Percentiles rank a stretch among this genome's conserved stretches.
phyloP scores from a whole-genome alignment of 768 basidiomycete genomes.

The Trametes cingulata region DNA sequence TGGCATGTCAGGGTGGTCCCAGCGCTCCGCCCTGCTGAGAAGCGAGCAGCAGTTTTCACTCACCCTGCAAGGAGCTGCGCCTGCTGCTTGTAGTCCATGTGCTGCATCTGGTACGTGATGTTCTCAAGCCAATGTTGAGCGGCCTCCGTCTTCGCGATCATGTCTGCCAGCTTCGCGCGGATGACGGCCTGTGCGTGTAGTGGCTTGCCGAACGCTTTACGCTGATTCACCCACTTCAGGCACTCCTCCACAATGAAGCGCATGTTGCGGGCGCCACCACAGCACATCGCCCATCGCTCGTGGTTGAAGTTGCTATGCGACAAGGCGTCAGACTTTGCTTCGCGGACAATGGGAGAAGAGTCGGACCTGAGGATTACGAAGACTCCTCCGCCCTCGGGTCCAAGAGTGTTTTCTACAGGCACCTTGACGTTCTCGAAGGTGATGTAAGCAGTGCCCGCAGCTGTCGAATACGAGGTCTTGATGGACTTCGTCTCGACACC shows the following conservation, averaged over 20 bases:
- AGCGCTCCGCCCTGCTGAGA: conserved; percentile 15
- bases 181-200: conserved; percentile 84
- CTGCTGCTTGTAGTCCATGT: conserved; percentile 82
- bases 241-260: conserved; percentile 80
- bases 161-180: conserved; percentile 80
- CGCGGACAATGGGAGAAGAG: background rate
- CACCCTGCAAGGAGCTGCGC: conserved; percentile 73
- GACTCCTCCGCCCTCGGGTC: conserved; percentile 73
- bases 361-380: conserved; percentile 57
- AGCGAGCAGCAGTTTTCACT: conserved; percentile 42
- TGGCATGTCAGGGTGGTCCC: background rate
- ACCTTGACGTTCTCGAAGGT: conserved; percentile 86
- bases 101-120: conserved; percentile 84
- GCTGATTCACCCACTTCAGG: conserved; percentile 86
- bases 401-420: conserved; percentile 85
- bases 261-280: conserved; percentile 63
- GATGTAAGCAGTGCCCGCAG: conserved; percentile 85
- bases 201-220: conserved; percentile 91
- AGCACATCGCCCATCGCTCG: conserved; percentile 92
- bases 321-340: conserved; percentile 23
- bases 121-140: conserved; percentile 87
- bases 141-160: conserved; percentile 85
- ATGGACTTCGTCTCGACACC: conserved; percentile 84
- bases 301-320: conserved; percentile 85
- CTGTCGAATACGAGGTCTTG: conserved; percentile 86